A percentile compares a stretch with the other conserved stretches of the same genome.
Evolutionary conservation across 495 filamentous ascomycete species (phyloP).

Genomic region (Annulohypoxylon nitens): DNA sequence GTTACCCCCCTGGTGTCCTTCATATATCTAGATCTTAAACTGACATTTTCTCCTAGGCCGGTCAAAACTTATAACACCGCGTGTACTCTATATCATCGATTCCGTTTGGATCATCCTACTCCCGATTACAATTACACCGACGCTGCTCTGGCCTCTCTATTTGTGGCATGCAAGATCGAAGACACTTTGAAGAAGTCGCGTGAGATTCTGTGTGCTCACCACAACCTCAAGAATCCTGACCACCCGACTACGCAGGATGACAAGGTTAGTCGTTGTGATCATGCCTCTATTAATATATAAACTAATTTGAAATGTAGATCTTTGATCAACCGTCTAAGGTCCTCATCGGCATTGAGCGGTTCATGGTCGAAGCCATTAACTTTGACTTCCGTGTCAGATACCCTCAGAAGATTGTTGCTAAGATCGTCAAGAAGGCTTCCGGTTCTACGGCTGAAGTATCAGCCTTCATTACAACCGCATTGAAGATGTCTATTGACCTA

Average conservation of each 20-base stretch:
- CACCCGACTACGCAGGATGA: constrained; percentile 88
- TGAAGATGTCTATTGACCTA: constrained; percentile 85
- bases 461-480: constrained; percentile 72
- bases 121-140: constrained; percentile 78
- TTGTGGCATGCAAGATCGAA: constrained; percentile 96
- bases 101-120: constrained; percentile 82
- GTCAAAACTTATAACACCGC: constrained; percentile 88
- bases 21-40: constrained; percentile 5
- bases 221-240: constrained; percentile 81
- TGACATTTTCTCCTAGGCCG: constrained; percentile 62
- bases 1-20: not conserved
- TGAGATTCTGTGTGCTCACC: constrained; percentile 90
- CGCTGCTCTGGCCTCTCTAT: constrained; percentile 86
- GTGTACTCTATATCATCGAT: constrained; percentile 87
- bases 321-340: constrained; percentile 82
- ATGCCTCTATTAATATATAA: not conserved
- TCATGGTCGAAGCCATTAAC: constrained; percentile 91
- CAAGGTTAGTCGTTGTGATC: constrained; percentile 64
- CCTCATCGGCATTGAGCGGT: constrained; percentile 88
- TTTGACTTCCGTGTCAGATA: constrained; percentile 96
- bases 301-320: constrained; percentile 61
- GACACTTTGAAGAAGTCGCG: constrained; percentile 97
- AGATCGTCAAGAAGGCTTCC: constrained; percentile 72
- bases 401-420: constrained; percentile 84
- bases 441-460: constrained; percentile 48